Evolutionary conservation across 192 early-diverging fungal genomes (phyloP).

Genomic region (Funneliformis mosseae): DNA sequence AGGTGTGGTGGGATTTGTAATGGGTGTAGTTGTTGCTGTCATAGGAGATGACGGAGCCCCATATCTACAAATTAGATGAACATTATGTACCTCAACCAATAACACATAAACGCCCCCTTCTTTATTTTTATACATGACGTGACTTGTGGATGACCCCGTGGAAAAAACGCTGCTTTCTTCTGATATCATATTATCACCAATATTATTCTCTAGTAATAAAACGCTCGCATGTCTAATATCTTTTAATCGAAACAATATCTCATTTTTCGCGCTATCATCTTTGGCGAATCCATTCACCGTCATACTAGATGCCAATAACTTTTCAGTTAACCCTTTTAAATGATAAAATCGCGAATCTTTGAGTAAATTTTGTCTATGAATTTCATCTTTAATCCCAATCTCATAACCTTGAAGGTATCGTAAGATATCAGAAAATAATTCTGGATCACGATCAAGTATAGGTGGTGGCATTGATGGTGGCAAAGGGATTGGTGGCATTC

Average conservation of each 20-base stretch:
- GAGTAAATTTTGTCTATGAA: slow-evolving; percentile 56
- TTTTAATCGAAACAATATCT: slow-evolving; percentile 44
- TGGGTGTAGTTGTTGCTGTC: background rate
- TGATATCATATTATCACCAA: background rate
- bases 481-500: background rate
- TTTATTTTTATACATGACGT: slow-evolving; percentile 26
- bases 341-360: slow-evolving; percentile 52
- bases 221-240: slow-evolving; percentile 39
- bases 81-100: slow-evolving; percentile 25
- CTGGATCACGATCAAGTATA: slow-evolving; percentile 53
- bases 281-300: slow-evolving; percentile 47
- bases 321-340: slow-evolving; percentile 40
- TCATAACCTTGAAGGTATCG: slow-evolving; percentile 59
- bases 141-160: background rate
- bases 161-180: background rate
- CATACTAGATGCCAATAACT: slow-evolving; percentile 40
- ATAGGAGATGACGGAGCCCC: background rate
- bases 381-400: slow-evolving; percentile 54
- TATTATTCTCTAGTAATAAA: slow-evolving; percentile 7
- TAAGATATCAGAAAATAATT: slow-evolving; percentile 57
- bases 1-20: background rate
- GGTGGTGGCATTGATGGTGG: slow-evolving; percentile 26
- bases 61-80: slow-evolving; percentile 22
- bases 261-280: slow-evolving; percentile 14
- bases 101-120: slow-evolving; percentile 24